These are phyloP conservation scores for Theobroma cacao DNA, from an alignment of 345 rosid genomes.

Conservation along the genomic window DNA sequence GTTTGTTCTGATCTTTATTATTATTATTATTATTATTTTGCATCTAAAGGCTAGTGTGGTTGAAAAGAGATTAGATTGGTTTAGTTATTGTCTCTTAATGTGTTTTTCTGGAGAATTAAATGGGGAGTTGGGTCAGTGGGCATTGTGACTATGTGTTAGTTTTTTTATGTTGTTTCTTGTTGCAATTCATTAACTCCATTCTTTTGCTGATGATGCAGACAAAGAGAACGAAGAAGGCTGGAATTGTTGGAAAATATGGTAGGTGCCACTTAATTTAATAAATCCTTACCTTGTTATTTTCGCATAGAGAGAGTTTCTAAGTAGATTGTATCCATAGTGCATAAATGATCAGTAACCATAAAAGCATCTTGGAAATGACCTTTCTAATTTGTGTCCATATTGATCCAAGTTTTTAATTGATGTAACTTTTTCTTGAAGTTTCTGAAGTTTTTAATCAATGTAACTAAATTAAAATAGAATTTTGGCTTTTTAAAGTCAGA, in stretches of 20 bases:
- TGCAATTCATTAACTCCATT: background rate
- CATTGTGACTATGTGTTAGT: background rate
- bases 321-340: background rate
- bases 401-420: background rate
- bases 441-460: background rate
- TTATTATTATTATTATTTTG: background rate
- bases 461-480: background rate
- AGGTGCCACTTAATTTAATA: background rate
- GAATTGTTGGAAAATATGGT: constrained; percentile 65
- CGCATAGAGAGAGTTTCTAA: background rate
- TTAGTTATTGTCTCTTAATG: background rate
- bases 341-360: background rate
- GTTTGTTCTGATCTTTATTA: background rate
- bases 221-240: constrained; percentile 71
- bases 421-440: background rate
- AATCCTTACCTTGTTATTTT: background rate
- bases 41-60: background rate
- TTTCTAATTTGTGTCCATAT: background rate
- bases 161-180: background rate
- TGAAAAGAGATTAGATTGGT: background rate
- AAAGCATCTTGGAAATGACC: background rate
- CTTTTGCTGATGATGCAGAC: constrained; percentile 34
- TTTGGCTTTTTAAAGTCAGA: background rate
- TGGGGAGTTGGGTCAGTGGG: background rate
- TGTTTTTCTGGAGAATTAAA: background rate